These are phyloP conservation scores for Gnomoniopsis smithogilvyi DNA, from an alignment of 2,329 filamentous ascomycete genomes.

Conservation along the genomic window DNA sequence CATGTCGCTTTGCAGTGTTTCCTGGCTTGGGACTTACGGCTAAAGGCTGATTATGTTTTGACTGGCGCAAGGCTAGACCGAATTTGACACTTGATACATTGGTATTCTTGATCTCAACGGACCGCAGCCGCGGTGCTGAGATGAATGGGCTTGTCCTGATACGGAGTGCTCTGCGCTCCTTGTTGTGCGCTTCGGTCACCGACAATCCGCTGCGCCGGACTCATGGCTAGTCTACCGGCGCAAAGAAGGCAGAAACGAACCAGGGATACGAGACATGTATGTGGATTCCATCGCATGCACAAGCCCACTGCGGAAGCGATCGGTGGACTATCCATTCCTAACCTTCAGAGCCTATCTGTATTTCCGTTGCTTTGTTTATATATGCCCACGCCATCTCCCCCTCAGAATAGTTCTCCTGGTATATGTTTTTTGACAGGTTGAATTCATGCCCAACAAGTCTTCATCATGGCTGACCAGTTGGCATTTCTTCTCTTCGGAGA, in stretches of 20 bases:
- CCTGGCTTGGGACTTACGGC: slow-evolving; percentile 1
- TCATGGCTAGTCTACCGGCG: slow-evolving; percentile 22
- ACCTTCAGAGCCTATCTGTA: too few species aligned
- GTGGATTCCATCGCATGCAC: slow-evolving; percentile 1
- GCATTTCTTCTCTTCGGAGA: slow-evolving; percentile 66
- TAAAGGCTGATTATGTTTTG: neutral
- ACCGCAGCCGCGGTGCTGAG: neutral
- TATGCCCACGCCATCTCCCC: neutral
- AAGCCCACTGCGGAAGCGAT: slow-evolving; percentile 9
- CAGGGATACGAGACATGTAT: slow-evolving; percentile 19
- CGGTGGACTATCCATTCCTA: neutral
- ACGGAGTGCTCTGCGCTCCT: slow-evolving; percentile 34
- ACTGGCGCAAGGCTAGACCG: neutral
- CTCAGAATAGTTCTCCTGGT: neutral
- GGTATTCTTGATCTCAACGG: too few species aligned
- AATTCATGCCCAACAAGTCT: slow-evolving; percentile 24
- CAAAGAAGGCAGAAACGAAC: slow-evolving; percentile 27
- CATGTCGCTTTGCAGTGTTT: neutral
- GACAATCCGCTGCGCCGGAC: slow-evolving; percentile 37
- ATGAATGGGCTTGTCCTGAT: slow-evolving; percentile 25
- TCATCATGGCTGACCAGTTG: slow-evolving; percentile 44
- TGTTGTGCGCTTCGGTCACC: slow-evolving; percentile 42
- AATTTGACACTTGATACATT: neutral
- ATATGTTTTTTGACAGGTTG: slow-evolving; percentile 7
- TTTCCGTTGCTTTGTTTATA: too few species aligned